Evolutionary conservation across 108 stramenopile species (phyloP).

Genomic region (Pseudonitzschia pungens): DNA sequence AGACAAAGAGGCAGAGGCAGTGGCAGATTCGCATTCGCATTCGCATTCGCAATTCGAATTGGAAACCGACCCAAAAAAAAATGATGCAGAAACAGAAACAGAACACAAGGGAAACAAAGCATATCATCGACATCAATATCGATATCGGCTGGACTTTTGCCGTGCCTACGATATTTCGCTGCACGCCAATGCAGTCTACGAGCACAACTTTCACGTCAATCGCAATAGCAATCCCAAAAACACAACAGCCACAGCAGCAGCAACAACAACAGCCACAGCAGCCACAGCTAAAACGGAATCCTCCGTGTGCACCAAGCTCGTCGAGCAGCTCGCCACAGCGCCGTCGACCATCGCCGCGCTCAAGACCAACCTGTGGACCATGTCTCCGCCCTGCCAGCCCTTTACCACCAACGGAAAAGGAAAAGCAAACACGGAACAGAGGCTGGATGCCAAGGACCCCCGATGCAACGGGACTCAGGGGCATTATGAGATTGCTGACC

Average conservation of each 20-base stretch:
- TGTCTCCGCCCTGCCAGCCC: conserved; percentile 60
- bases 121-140: not conserved
- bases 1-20: too few relatives aligned
- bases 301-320: conserved; percentile 41
- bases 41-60: too few relatives aligned
- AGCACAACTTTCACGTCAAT: conserved; percentile 42
- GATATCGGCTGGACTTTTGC: conserved; percentile 16
- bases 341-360: conserved; percentile 15
- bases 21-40: too few relatives aligned
- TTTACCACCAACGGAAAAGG: conserved; percentile 43
- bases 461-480: conserved; percentile 41
- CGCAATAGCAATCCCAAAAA: not conserved
- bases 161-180: conserved; percentile 53
- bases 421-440: conserved; percentile 9
- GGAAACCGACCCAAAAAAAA: not conserved
- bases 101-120: not conserved
- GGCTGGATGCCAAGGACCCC: conserved; percentile 42
- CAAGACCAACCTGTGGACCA: conserved; percentile 43
- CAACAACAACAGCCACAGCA: not conserved
- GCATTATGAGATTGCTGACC: conserved; percentile 27
- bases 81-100: not conserved
- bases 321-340: conserved; percentile 57
- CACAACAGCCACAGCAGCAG: not conserved
- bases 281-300: not conserved
- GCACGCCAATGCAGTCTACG: conserved; percentile 44